Evolutionary conservation across 2,329 filamentous ascomycete species (phyloP).

Genomic region (Huntiella omanensis): DNA sequence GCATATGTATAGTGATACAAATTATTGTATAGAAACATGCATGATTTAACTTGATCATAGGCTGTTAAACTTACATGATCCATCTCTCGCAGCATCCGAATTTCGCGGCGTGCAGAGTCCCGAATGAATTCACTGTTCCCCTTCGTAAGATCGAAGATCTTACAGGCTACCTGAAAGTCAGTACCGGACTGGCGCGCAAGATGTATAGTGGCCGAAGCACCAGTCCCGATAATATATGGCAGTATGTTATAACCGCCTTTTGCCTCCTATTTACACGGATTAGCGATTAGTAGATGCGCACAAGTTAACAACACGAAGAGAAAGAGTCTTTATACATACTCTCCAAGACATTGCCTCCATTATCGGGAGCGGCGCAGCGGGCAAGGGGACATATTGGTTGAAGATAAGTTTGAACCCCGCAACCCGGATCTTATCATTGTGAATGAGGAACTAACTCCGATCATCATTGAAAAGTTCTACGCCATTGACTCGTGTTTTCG

Average conservation of each 20-base stretch:
- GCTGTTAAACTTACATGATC: constrained; percentile 27
- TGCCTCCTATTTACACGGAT: constrained; percentile 16
- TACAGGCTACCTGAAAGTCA: constrained; percentile 47
- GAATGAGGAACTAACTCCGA: constrained; percentile 27
- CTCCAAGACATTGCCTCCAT: no score
- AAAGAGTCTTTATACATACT: no score
- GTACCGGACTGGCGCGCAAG: constrained; percentile 28
- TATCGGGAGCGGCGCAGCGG: no score
- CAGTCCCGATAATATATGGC: constrained; percentile 20
- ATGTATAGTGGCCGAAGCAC: constrained; percentile 21
- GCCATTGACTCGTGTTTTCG: constrained; percentile 31
- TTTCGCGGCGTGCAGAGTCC: constrained; percentile 21
- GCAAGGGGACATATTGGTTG: no score
- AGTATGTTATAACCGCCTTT: constrained; percentile 18
- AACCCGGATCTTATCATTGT: constrained; percentile 30
- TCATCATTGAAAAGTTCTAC: constrained; percentile 24
- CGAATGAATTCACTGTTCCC: constrained; percentile 19
- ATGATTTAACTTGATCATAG: no score
- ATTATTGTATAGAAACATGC: no score
- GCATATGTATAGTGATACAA: no score
- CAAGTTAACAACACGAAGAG: no score
- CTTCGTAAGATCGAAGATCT: constrained; percentile 19
- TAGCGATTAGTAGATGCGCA: no score
- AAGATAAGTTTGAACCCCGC: constrained; percentile 5
- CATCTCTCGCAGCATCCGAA: constrained; percentile 31